phyloP scores from a whole-genome alignment of 345 rosid genomes.

The Mercurialis annua region DNA sequence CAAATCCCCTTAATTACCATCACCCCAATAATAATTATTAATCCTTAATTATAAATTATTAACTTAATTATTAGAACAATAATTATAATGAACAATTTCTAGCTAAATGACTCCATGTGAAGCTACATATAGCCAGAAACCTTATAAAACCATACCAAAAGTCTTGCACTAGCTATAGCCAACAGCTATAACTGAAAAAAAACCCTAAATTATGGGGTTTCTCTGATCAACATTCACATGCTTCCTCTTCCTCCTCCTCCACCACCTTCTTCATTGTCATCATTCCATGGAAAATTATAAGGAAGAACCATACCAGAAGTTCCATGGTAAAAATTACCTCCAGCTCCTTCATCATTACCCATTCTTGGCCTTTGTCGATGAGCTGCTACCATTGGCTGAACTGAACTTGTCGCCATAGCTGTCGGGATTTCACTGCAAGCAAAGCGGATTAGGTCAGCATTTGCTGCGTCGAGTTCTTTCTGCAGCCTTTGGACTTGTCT shows the following conservation, averaged over 20 bases:
- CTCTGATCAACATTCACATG: slow-evolving; percentile 37
- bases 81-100: slow-evolving; percentile 17
- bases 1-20: slow-evolving; percentile 4
- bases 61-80: not conserved
- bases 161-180: not conserved
- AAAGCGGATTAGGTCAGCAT: slow-evolving; percentile 70
- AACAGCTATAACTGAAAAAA: slow-evolving; percentile 6
- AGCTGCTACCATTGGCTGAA: slow-evolving; percentile 2
- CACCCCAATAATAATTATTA: not conserved
- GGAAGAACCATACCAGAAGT: slow-evolving; percentile 18
- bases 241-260: slow-evolving; percentile 24
- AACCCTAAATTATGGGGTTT: slow-evolving; percentile 32
- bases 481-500: slow-evolving; percentile 87
- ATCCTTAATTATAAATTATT: slow-evolving; percentile 8
- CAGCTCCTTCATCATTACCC: slow-evolving; percentile 32
- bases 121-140: slow-evolving; percentile 33
- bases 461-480: slow-evolving; percentile 84
- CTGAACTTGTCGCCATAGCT: slow-evolving; percentile 19
- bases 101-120: slow-evolving; percentile 34
- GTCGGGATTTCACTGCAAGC: slow-evolving; percentile 25
- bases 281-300: slow-evolving; percentile 36
- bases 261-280: slow-evolving; percentile 43
- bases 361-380: slow-evolving; percentile 27
- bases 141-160: slow-evolving; percentile 20
- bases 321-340: slow-evolving; percentile 24